Evolutionary conservation across 225 moss, liverwort and hornwort species (phyloP), one percentile per base, ranked within the genome.

Genomic region (Pleurozium schreberi): DNA sequence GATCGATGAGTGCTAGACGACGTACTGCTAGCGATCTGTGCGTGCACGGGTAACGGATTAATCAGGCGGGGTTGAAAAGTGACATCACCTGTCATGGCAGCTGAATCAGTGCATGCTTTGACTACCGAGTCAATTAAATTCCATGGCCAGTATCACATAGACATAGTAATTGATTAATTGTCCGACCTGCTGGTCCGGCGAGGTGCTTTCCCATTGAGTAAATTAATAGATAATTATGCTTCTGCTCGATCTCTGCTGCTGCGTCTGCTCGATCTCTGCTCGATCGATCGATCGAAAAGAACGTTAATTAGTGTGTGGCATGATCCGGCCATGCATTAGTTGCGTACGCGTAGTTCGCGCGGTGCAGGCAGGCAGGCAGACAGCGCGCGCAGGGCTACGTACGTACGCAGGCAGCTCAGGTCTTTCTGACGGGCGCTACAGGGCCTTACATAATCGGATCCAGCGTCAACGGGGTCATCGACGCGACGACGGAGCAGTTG

Each of bases 401-500:
- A n/a, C n/a, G n/a, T n/a, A n/a, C n/a, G n/a, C n/a, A 28, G 8
- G 11, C 13, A 61, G 30, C 1, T 63, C 30, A 63, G 63, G 31
- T 14, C 31, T 31, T 60, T 64, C 53, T 64, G 65, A 65, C 52
- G 11, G 38, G 15, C 31, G 10, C 34, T 65, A 26, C 80, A 42
- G 63, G n/a, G n/a, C n/a, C n/a, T n/a, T 63, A 73, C 22, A 20
- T 52, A 14, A 17, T 14, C 45, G 20, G 20, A 47, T 80, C n/a
- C n/a, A n/a, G n/a, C 87, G 87, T 87, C 87, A 87, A 81, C 87
- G 80, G 87, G 58, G 69, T 45, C 80, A n/a, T 87, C 87, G 76
- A 63, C 65, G 87, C n/a, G n/a, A n/a, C n/a, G n/a, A n/a, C n/a
- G n/a, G n/a, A 87, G 80, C 67, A 31, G 43, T 34, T 22, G 31